Conservation (phyloP, 345 rosid genomes). For the Pugionium cornutum region DNA sequence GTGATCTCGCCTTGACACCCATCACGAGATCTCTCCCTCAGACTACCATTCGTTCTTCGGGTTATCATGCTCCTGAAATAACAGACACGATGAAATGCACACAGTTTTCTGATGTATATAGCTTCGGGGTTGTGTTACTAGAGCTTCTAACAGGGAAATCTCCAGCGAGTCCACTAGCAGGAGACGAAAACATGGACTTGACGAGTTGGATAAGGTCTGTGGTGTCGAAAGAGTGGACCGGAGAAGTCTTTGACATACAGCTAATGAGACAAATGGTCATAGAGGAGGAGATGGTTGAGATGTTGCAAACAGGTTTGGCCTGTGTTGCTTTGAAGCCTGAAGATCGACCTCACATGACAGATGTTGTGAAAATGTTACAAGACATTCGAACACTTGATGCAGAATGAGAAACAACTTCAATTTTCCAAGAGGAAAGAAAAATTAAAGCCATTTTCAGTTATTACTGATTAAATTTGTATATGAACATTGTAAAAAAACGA, state of each 20-base stretch:
- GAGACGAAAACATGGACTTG: constrained; percentile 55
- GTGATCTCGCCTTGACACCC: constrained; percentile 58
- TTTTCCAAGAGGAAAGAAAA: constrained; percentile 21
- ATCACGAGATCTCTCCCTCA: constrained; percentile 51
- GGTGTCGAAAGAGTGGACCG: constrained; percentile 80
- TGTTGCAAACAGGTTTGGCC: constrained; percentile 68
- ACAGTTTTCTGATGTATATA: constrained; percentile 70
- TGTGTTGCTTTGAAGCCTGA: constrained; percentile 66
- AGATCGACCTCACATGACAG: constrained; percentile 55
- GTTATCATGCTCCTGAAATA: constrained; percentile 70
- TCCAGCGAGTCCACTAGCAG: constrained; percentile 52
- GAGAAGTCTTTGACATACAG: constrained; percentile 79
- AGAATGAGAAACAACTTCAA: constrained; percentile 50
- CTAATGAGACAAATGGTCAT: constrained; percentile 49
- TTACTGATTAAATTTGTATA: constrained; percentile 1
- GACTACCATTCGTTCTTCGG: constrained; percentile 42
- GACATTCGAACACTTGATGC: constrained; percentile 49
- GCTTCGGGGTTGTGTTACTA: constrained; percentile 75
- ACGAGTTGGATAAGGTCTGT: constrained; percentile 76
- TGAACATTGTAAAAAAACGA: constrained; percentile 1
- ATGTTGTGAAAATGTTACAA: constrained; percentile 56
- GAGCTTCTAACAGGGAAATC: constrained; percentile 77
- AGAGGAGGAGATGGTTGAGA: constrained; percentile 79
- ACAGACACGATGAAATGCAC: constrained; percentile 54
- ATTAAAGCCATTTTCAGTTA: not conserved